A percentile compares a stretch with the other conserved stretches of the same genome.
These are phyloP conservation scores for Diaporthe sp. DNA, from an alignment of 2,329 filamentous ascomycete species.

Conservation along the genomic window DNA sequence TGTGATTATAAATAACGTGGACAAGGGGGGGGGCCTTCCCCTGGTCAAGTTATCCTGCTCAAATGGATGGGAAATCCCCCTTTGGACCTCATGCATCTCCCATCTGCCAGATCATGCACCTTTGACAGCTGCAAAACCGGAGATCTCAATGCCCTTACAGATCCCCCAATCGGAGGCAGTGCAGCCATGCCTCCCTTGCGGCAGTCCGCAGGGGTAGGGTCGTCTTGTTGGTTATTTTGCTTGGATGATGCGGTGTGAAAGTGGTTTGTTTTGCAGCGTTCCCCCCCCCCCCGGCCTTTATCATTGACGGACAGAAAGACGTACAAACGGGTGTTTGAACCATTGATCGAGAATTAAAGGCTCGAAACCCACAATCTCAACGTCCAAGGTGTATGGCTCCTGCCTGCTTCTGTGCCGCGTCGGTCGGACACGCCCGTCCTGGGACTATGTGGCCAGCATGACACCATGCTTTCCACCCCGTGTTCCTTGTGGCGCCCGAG, in stretches of 20 bases:
- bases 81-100: constrained; percentile 15
- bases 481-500: too few species aligned
- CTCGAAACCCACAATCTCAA: not conserved
- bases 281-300: too few species aligned
- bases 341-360: not conserved
- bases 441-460: not conserved
- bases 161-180: constrained; percentile 21
- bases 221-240: not conserved
- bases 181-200: not conserved
- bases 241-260: too few species aligned
- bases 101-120: constrained; percentile 28
- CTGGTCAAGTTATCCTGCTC: not conserved
- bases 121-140: constrained; percentile 30
- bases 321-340: not conserved
- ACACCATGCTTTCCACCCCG: not conserved
- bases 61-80: not conserved
- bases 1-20: not conserved
- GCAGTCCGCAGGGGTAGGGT: constrained; percentile 10
- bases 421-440: not conserved
- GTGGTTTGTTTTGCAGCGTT: not conserved
- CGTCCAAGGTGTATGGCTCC: not conserved
- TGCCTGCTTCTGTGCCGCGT: not conserved
- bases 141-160: constrained; percentile 16
- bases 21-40: too few species aligned
- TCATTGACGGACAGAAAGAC: not conserved